These are phyloP conservation scores for Pugionium dolabratum DNA, from an alignment of 345 rosid species.

Conservation along the genomic window DNA sequence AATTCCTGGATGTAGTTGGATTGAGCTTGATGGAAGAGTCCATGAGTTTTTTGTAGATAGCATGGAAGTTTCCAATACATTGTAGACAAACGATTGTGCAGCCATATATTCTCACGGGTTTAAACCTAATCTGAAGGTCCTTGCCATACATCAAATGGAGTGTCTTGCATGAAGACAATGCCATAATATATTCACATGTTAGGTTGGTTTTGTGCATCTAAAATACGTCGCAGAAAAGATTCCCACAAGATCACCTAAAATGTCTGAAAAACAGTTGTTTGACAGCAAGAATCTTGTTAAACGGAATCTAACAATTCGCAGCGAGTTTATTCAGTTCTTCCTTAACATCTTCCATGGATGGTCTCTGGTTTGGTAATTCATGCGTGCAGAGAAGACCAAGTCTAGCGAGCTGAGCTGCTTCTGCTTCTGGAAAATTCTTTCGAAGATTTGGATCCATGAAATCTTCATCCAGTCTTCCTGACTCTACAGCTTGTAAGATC, in stretches of 20 bases:
- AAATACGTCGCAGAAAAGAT: too few species aligned
- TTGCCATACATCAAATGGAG: conserved; percentile 13
- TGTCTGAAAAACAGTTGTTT: too few species aligned
- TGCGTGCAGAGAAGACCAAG: conserved; percentile 72
- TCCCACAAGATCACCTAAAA: too few species aligned
- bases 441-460: conserved; percentile 69
- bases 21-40: conserved; percentile 53
- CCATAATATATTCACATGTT: conserved; percentile 20
- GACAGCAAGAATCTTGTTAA: conserved; percentile 27
- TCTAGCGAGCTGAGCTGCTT: conserved; percentile 60
- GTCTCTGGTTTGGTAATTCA: conserved; percentile 74
- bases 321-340: conserved; percentile 53
- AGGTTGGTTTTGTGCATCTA: neutral
- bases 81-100: conserved; percentile 31
- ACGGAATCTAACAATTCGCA: conserved; percentile 30
- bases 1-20: conserved; percentile 62
- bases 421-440: conserved; percentile 53
- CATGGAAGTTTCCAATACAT: conserved; percentile 31
- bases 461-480: conserved; percentile 49
- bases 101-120: neutral
- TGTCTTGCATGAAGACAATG: conserved; percentile 21
- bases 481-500: conserved; percentile 56
- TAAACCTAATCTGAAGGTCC: conserved; percentile 10
- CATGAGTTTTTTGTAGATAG: conserved; percentile 54
- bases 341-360: conserved; percentile 64